These are phyloP conservation scores for Eucalyptus pauciflora DNA, from an alignment of 345 rosid genomes.

Conservation along the genomic window DNA sequence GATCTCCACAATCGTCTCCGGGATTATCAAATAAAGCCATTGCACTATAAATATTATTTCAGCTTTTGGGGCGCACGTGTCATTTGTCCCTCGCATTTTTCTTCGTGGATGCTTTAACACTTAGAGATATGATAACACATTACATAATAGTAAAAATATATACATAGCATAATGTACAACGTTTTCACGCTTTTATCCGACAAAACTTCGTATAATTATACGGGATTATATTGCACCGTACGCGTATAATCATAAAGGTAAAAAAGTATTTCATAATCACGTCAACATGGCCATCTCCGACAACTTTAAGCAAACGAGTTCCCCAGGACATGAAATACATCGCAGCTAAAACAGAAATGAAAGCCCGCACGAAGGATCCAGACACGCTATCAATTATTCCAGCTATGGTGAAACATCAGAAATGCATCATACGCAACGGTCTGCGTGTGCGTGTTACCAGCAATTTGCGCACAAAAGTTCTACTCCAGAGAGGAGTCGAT, in stretches of 20 bases:
- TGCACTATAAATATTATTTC: not conserved
- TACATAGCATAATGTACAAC: not conserved
- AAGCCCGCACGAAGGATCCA: not conserved
- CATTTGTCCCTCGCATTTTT: not conserved
- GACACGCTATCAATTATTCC: not conserved
- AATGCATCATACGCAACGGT: not conserved
- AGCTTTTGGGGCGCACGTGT: not conserved
- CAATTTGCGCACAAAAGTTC: not conserved
- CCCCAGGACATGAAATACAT: not conserved
- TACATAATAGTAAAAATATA: not conserved
- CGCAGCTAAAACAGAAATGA: not conserved
- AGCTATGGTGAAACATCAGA: not conserved
- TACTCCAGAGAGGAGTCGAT: conserved; percentile 23
- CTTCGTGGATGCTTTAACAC: not conserved
- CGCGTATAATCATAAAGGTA: not conserved
- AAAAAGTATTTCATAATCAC: not conserved
- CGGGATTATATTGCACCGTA: not conserved
- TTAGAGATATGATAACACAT: not conserved
- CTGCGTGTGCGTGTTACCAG: not conserved
- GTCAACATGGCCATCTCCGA: not conserved
- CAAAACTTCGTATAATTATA: not conserved
- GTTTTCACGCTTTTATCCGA: not conserved
- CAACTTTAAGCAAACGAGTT: not conserved
- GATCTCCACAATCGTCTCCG: not conserved
- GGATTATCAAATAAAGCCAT: not conserved